phyloP scores from a whole-genome alignment of 352 stramenopile species.

The Albugo laibachii region DNA sequence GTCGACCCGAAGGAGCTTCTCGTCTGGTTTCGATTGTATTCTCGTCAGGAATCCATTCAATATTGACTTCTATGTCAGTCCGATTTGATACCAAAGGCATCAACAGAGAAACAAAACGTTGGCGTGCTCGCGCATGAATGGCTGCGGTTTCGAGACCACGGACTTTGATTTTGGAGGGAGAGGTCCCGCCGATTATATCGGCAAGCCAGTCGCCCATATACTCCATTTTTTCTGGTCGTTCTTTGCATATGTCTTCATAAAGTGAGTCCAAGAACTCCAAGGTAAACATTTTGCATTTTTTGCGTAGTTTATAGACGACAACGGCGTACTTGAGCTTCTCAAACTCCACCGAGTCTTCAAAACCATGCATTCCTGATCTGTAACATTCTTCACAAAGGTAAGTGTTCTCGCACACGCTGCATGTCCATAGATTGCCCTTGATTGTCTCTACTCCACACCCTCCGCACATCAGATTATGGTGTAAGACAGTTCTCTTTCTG shows the following conservation, averaged over 20 bases:
- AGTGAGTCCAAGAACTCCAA: constrained; percentile 51
- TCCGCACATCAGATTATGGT: constrained; percentile 43
- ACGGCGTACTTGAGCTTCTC: constrained; percentile 44
- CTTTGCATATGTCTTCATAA: constrained; percentile 60
- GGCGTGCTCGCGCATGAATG: constrained; percentile 23
- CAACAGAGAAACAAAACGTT: constrained; percentile 52
- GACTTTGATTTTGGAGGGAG: constrained; percentile 51
- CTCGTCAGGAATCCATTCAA: constrained; percentile 64
- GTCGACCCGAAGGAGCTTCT: neutral
- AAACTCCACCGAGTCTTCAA: constrained; percentile 53
- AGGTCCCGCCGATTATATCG: constrained; percentile 44
- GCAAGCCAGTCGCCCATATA: constrained; percentile 67
- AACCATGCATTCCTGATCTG: constrained; percentile 38
- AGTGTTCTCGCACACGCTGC: constrained; percentile 47
- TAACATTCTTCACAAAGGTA: constrained; percentile 57
- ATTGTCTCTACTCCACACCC: constrained; percentile 55
- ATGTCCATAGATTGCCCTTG: constrained; percentile 37
- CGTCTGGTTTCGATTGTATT: constrained; percentile 1
- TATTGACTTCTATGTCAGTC: constrained; percentile 64
- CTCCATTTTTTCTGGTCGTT: constrained; percentile 58
- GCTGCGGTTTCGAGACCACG: constrained; percentile 62
- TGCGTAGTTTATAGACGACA: constrained; percentile 44
- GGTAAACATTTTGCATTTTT: constrained; percentile 62
- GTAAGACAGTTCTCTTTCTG: constrained; percentile 41
- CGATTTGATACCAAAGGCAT: constrained; percentile 68